These are phyloP conservation scores for Nasturtium officinale DNA, from an alignment of 345 rosid species.

Conservation along the genomic window DNA sequence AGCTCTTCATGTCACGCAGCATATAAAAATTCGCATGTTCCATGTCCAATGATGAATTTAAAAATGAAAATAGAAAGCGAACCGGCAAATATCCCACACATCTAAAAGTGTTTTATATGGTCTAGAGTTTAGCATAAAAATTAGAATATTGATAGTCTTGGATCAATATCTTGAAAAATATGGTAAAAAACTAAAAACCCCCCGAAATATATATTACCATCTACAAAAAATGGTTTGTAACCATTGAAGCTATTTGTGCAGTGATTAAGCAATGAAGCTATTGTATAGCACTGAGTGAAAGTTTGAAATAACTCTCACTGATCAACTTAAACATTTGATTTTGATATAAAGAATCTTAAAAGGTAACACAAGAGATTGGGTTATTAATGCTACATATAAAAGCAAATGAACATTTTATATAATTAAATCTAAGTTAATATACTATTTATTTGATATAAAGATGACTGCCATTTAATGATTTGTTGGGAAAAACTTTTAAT, in stretches of 20 bases:
- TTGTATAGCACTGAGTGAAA: neutral
- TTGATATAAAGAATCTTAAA: neutral
- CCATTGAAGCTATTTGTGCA: neutral
- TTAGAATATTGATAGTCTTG: neutral
- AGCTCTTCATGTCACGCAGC: constrained; percentile 33
- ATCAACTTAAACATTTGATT: neutral
- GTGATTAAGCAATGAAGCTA: neutral
- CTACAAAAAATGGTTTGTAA: neutral
- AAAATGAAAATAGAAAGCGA: neutral
- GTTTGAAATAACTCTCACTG: neutral
- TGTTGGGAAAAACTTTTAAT: neutral
- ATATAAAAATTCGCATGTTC: constrained; percentile 37
- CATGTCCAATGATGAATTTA: constrained; percentile 22
- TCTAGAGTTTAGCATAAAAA: neutral
- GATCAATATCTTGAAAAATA: neutral
- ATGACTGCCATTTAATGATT: neutral
- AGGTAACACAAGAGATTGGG: neutral
- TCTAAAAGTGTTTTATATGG: neutral
- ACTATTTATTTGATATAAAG: neutral
- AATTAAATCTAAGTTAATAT: neutral
- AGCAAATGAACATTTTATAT: neutral
- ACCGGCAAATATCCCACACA: neutral
- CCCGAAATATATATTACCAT: neutral
- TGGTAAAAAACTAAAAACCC: neutral
- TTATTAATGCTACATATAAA: neutral